A percentile compares a stretch with the other conserved stretches of the same genome.
These are phyloP conservation scores for Mycena albidolilacea DNA, from an alignment of 768 basidiomycete species.

Conservation along the genomic window DNA sequence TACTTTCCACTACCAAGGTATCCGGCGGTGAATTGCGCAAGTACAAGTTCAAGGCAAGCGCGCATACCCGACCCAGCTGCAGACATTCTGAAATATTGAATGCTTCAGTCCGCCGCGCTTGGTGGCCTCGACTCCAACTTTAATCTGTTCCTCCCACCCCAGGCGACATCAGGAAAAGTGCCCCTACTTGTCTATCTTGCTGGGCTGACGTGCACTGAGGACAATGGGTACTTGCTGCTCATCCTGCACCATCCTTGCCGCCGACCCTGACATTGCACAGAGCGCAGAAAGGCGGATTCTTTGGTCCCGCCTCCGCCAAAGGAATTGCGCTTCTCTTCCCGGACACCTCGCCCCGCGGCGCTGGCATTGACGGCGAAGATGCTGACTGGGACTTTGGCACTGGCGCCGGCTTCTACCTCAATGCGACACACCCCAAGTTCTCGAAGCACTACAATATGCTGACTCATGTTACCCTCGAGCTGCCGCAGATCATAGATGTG, in stretches of 20 bases:
- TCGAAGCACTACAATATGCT: slow-evolving; percentile 91
- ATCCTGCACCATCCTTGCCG: background rate
- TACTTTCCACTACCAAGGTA: slow-evolving; percentile 53
- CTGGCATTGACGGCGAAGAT: slow-evolving; percentile 86
- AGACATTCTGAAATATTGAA: slow-evolving; percentile 31
- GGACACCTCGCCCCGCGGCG: slow-evolving; percentile 96
- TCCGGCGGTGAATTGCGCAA: slow-evolving; percentile 88
- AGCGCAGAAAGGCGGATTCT: slow-evolving; percentile 94
- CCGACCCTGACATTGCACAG: slow-evolving; percentile 53
- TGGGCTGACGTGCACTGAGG: slow-evolving; percentile 92
- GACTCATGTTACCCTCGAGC: slow-evolving; percentile 85
- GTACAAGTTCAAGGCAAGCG: slow-evolving; percentile 83
- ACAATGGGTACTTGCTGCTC: slow-evolving; percentile 78
- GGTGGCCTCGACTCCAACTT: slow-evolving; percentile 82
- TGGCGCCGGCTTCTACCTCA: slow-evolving; percentile 97
- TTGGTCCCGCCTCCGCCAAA: slow-evolving; percentile 87
- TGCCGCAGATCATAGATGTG: slow-evolving; percentile 83
- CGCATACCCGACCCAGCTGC: background rate
- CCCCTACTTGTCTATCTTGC: slow-evolving; percentile 89
- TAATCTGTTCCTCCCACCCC: slow-evolving; percentile 90
- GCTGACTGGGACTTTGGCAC: slow-evolving; percentile 93
- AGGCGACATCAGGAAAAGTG: slow-evolving; percentile 64
- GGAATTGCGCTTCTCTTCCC: slow-evolving; percentile 95
- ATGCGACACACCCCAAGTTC: slow-evolving; percentile 86
- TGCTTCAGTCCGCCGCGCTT: slow-evolving; percentile 74